phyloP scores from a whole-genome alignment of 1,284 basidiomycete species.

The Cystobasidium sp. region DNA sequence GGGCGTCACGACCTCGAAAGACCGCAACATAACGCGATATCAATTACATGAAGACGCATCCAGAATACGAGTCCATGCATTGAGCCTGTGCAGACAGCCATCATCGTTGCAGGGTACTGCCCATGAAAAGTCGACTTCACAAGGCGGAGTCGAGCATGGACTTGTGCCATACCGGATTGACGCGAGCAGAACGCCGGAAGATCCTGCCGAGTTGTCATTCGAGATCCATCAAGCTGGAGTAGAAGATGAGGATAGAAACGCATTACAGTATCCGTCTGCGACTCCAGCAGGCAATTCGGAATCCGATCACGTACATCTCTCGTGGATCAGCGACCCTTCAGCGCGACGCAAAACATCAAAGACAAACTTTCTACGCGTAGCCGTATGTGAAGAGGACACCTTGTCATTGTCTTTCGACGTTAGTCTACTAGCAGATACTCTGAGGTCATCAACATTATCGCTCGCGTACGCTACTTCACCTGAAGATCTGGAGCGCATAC shows the following conservation, averaged over 20 bases:
- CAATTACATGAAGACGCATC: not conserved
- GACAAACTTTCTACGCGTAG: constrained; percentile 6
- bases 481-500: constrained; percentile 21
- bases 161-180: not conserved
- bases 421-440: not conserved
- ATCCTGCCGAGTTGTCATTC: not conserved
- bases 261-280: not conserved
- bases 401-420: not conserved
- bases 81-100: not conserved
- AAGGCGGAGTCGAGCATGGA: not conserved
- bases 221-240: not conserved
- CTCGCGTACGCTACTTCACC: constrained; percentile 5
- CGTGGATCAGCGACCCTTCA: constrained; percentile 25
- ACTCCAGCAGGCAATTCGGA: not conserved
- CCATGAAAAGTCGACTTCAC: not conserved
- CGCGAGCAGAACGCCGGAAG: not conserved
- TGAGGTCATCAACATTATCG: constrained; percentile 5
- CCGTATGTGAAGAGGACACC: not conserved
- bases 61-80: not conserved
- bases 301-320: constrained; percentile 13
- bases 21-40: not conserved
- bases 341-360: constrained; percentile 17
- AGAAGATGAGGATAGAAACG: too few relatives aligned
- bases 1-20: constrained; percentile 18
- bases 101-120: not conserved